phyloP scores from a whole-genome alignment of 2,329 filamentous ascomycete genomes.

The Phialophora tarda region DNA sequence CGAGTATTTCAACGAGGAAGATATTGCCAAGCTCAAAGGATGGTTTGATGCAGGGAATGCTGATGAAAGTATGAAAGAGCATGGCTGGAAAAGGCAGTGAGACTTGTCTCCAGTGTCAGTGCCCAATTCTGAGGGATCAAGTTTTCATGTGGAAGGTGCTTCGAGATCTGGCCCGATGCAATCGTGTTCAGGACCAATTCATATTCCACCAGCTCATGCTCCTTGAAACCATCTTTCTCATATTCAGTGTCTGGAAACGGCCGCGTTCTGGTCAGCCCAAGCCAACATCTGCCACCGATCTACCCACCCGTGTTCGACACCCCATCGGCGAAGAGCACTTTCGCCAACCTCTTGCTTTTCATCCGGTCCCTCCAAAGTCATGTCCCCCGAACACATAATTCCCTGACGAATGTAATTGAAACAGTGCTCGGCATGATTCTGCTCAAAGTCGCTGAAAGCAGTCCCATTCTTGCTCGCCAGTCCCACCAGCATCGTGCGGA shows the following conservation, averaged over 20 bases:
- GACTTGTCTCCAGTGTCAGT: constrained; percentile 14
- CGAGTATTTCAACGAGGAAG: constrained; percentile 15
- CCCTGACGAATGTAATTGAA: too few species aligned
- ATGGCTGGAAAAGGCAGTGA: constrained; percentile 15
- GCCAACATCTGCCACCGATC: constrained; percentile 7
- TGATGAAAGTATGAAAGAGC: constrained; percentile 9
- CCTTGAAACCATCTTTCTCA: constrained; percentile 7
- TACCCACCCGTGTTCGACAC: constrained; percentile 7
- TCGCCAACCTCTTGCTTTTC: constrained; percentile 11
- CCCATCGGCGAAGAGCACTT: constrained; percentile 11
- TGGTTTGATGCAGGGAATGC: constrained; percentile 13
- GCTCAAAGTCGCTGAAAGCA: too few species aligned
- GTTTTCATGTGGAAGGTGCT: constrained; percentile 4
- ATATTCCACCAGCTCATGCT: constrained; percentile 13
- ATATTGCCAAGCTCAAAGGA: constrained; percentile 15
- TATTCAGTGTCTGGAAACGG: constrained; percentile 12
- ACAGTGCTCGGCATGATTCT: too few species aligned
- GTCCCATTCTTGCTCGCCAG: too few species aligned
- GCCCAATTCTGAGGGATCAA: constrained; percentile 9
- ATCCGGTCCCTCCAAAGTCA: constrained; percentile 37
- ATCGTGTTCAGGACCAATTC: constrained; percentile 12
- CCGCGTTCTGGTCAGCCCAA: constrained; percentile 11
- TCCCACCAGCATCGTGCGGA: too few species aligned
- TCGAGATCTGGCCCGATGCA: constrained; percentile 12
- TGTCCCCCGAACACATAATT: too few species aligned